Evolutionary conservation across 305 asterid species (phyloP).

Genomic region (Fraxinus albicans): DNA sequence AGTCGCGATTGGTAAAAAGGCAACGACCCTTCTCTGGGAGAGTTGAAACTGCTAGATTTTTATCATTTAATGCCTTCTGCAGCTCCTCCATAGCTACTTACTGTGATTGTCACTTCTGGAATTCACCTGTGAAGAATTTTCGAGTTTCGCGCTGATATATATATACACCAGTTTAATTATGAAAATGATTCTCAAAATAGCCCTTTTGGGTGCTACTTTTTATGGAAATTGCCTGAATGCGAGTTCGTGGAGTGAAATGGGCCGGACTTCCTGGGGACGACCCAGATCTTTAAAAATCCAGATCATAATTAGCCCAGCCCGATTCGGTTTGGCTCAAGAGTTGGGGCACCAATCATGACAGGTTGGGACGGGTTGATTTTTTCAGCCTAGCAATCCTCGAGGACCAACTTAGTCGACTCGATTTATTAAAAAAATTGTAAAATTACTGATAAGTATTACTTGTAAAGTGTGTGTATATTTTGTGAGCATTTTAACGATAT

Average conservation of each 20-base stretch:
- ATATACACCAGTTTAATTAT: neutral
- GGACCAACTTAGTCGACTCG: neutral
- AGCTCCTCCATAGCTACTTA: constrained; percentile 56
- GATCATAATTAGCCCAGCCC: neutral
- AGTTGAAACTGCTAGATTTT: constrained; percentile 39
- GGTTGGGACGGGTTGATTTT: neutral
- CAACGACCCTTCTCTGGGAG: constrained; percentile 81
- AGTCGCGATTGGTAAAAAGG: constrained; percentile 65
- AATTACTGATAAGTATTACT: neutral
- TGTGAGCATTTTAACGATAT: no score
- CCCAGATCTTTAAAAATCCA: neutral
- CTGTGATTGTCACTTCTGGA: neutral
- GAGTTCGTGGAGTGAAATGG: neutral
- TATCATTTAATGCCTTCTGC: constrained; percentile 37
- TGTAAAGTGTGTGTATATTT: no score
- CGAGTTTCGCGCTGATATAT: neutral
- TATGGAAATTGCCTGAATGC: neutral
- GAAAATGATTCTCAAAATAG: neutral
- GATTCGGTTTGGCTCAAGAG: neutral
- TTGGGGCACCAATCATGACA: neutral
- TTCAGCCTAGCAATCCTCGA: neutral
- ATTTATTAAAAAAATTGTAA: no score
- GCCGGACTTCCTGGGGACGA: neutral
- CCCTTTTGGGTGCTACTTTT: neutral
- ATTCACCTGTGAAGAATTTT: neutral